phyloP scores from a whole-genome alignment of 2,329 filamentous ascomycete genomes.

The Aspergillus texensis region DNA sequence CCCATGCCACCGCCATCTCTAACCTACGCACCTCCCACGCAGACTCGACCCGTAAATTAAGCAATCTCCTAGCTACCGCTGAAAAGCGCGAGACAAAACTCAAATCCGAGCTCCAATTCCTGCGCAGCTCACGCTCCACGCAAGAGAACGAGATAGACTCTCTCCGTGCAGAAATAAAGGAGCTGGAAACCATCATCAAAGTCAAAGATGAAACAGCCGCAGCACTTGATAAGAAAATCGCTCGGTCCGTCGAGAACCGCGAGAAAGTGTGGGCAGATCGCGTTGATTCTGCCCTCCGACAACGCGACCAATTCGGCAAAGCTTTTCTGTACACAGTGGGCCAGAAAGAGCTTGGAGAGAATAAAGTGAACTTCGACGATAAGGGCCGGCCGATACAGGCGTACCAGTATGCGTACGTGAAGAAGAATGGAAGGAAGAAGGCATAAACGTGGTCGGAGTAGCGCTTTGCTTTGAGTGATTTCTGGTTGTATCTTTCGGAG shows the following conservation, averaged over 20 bases:
- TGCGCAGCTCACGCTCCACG: constrained; percentile 26
- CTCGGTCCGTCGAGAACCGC: constrained; percentile 43
- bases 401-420: constrained; percentile 44
- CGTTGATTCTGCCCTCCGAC: constrained; percentile 43
- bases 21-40: constrained; percentile 42
- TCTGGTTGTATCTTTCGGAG: neutral
- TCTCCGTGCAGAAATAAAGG: constrained; percentile 36
- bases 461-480: neutral
- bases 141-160: constrained; percentile 30
- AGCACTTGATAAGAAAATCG: constrained; percentile 44
- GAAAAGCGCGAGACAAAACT: constrained; percentile 40
- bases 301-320: constrained; percentile 44
- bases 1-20: constrained; percentile 40
- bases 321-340: constrained; percentile 45
- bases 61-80: constrained; percentile 34
- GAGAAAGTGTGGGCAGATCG: constrained; percentile 48
- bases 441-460: neutral
- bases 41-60: constrained; percentile 40
- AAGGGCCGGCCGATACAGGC: constrained; percentile 30
- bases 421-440: constrained; percentile 8
- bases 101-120: constrained; percentile 32
- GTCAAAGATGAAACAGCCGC: constrained; percentile 44
- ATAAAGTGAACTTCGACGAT: constrained; percentile 27
- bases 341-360: constrained; percentile 41
- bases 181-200: constrained; percentile 38